Evolutionary conservation across 257 asterid species (phyloP).

Genomic region (Penstemon barbatus): DNA sequence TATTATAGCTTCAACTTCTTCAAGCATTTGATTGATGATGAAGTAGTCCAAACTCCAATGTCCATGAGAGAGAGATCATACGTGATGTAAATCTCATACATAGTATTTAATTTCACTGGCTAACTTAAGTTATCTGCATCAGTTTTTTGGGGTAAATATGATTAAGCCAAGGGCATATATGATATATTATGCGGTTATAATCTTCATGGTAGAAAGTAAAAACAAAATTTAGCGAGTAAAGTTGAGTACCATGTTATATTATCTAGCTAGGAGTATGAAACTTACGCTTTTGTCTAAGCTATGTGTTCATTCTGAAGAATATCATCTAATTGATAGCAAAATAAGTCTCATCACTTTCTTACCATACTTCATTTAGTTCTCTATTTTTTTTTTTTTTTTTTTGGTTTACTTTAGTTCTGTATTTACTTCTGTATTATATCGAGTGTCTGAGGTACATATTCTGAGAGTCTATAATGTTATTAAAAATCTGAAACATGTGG

Average conservation of each 20-base stretch:
- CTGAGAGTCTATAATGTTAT: neutral
- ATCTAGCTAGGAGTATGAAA: neutral
- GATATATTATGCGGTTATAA: too few relatives aligned
- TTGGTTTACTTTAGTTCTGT: neutral
- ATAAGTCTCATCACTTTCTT: neutral
- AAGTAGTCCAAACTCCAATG: neutral
- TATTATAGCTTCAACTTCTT: neutral
- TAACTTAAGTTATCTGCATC: slow-evolving; percentile 16
- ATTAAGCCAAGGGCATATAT: neutral
- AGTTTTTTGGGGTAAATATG: slow-evolving; percentile 1
- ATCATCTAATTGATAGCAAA: neutral
- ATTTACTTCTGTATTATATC: neutral
- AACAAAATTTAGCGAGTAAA: neutral
- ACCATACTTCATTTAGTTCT: neutral
- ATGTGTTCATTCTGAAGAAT: neutral
- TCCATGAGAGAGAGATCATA: slow-evolving; percentile 1
- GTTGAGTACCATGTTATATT: neutral
- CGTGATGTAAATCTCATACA: slow-evolving; percentile 1
- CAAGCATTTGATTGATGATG: neutral
- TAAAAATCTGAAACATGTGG: slow-evolving; percentile 13
- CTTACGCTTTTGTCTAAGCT: neutral
- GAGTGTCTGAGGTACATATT: neutral
- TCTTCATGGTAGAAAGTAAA: too few relatives aligned
- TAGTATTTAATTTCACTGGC: slow-evolving; percentile 9
- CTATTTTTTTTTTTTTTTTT: neutral